These are phyloP conservation scores for Lachnellula hyalina DNA, from an alignment of 2,329 filamentous ascomycete genomes.

Conservation along the genomic window DNA sequence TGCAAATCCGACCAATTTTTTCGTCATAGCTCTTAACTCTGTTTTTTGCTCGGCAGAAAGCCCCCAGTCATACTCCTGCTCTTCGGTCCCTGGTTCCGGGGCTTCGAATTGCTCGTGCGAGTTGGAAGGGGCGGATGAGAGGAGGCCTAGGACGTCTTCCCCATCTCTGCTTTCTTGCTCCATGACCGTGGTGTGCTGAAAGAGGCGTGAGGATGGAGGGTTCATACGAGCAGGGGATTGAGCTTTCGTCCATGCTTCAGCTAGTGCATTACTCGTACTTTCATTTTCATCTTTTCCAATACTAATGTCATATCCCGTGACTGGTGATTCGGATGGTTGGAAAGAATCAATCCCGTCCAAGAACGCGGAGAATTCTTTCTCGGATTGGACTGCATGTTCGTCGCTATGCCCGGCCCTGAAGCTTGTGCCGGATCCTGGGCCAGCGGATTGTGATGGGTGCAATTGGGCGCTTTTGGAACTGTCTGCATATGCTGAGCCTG, in stretches of 20 bases:
- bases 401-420: conserved; percentile 22
- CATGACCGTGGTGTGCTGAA: conserved; percentile 8
- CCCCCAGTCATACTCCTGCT: conserved; percentile 25
- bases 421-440: background rate
- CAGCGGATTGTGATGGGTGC: background rate
- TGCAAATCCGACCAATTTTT: conserved; percentile 18
- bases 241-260: conserved; percentile 19
- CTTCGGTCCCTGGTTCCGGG: conserved; percentile 22
- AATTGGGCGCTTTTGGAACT: conserved; percentile 16
- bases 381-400: conserved; percentile 20
- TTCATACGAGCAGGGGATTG: background rate
- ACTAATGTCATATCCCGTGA: background rate
- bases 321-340: conserved; percentile 14
- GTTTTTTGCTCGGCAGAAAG: conserved; percentile 23
- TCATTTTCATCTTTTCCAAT: background rate
- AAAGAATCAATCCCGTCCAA: conserved; percentile 27
- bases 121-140: conserved; percentile 27
- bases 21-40: conserved; percentile 24
- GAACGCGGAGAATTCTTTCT: conserved; percentile 29
- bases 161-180: conserved; percentile 34
- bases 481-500: conserved; percentile 16
- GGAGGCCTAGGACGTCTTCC: conserved; percentile 36
- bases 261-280: conserved; percentile 5
- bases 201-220: background rate
- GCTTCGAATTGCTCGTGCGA: conserved; percentile 17